A percentile compares a stretch with the other conserved stretches of the same genome.
Conservation (phyloP, 129 eudicot genomes). For the Pittosporum tobira region DNA sequence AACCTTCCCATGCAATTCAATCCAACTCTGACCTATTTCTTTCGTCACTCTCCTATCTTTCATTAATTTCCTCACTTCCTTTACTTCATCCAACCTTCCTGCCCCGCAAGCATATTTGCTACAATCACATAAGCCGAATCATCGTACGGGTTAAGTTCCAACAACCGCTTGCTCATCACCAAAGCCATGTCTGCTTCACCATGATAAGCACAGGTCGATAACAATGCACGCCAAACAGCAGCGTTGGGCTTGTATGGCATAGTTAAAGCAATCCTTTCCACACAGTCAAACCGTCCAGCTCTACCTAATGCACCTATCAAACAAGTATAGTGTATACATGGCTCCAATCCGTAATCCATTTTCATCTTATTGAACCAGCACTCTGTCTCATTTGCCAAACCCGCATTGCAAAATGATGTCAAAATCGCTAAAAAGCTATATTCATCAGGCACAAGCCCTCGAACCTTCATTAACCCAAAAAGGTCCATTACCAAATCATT, state of each 20-base stretch:
- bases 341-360: conserved; percentile 38
- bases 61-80: conserved; percentile 57
- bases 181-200: conserved; percentile 37
- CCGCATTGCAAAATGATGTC: conserved; percentile 63
- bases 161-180: conserved; percentile 52
- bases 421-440: conserved; percentile 62
- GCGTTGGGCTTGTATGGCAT: conserved; percentile 74
- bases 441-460: conserved; percentile 48
- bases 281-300: conserved; percentile 54
- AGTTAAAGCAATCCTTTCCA: conserved; percentile 50
- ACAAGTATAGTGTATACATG: conserved; percentile 81
- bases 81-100: conserved; percentile 50
- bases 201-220: conserved; percentile 47
- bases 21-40: conserved; percentile 83
- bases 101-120: conserved; percentile 53
- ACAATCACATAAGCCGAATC: conserved; percentile 80
- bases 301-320: conserved; percentile 62
- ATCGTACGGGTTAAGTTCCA: conserved; percentile 55
- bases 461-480: conserved; percentile 39
- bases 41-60: conserved; percentile 50
- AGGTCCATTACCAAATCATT: conserved; percentile 34
- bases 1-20: conserved; percentile 61
- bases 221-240: conserved; percentile 65
- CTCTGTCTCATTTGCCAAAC: conserved; percentile 43
- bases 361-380: conserved; percentile 54